phyloP scores from a whole-genome alignment of 164 flowering plant species.

The Stephania yunnanensis region DNA sequence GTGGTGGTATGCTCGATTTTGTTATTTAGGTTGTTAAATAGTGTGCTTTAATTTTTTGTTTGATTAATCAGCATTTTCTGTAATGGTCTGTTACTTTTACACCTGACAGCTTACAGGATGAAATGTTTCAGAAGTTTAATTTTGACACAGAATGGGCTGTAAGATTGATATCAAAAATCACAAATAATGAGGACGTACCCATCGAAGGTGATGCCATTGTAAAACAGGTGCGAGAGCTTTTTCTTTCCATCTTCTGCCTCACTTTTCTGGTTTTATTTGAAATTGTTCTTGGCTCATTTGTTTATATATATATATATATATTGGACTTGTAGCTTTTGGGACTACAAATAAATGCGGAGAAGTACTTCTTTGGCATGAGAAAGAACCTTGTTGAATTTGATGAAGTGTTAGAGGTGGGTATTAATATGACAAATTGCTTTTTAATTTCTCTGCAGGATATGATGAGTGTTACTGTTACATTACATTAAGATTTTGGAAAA shows the following conservation, averaged over 20 bases:
- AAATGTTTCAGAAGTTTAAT: slow-evolving; percentile 95
- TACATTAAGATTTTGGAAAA: no score
- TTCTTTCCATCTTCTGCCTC: no score
- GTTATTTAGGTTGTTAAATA: not conserved
- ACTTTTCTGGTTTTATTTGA: not conserved
- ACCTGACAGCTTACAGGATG: slow-evolving; percentile 83
- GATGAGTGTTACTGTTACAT: no score
- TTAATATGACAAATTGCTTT: not conserved
- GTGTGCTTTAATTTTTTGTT: no score
- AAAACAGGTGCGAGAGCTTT: slow-evolving; percentile 53
- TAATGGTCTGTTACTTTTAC: not conserved
- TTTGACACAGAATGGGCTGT: slow-evolving; percentile 97
- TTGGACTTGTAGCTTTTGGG: slow-evolving; percentile 60
- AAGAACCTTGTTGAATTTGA: slow-evolving; percentile 97
- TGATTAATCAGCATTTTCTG: no score
- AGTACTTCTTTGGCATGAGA: slow-evolving; percentile 78
- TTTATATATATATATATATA: not conserved
- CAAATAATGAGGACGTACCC: slow-evolving; percentile 78
- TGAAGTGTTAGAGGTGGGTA: slow-evolving; percentile 91
- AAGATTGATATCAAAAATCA: slow-evolving; percentile 68
- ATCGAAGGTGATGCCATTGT: slow-evolving; percentile 77
- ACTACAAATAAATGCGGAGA: slow-evolving; percentile 89
- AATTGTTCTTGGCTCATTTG: slow-evolving; percentile 1
- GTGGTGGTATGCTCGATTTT: not conserved
- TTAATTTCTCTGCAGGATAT: not conserved